These are phyloP conservation scores for Linnemannia hyalina DNA, from an alignment of 192 early-diverging fungal genomes.

Conservation along the genomic window DNA sequence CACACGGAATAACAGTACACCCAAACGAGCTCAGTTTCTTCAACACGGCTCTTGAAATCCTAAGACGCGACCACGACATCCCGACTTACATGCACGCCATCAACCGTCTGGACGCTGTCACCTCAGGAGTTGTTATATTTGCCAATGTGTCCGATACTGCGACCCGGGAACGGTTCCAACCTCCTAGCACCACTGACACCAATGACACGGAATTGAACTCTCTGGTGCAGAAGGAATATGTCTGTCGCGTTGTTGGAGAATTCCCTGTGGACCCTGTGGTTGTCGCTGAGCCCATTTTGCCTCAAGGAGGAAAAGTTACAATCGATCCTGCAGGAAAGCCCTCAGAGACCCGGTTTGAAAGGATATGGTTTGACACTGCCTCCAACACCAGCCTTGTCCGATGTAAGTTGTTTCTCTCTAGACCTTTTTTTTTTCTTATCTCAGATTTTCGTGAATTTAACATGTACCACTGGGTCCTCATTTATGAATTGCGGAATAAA, in stretches of 20 bases:
- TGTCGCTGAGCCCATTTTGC: slow-evolving; percentile 48
- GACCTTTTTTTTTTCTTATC: neutral
- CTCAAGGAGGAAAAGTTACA: slow-evolving; percentile 29
- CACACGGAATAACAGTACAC: slow-evolving; percentile 50
- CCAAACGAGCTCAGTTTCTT: slow-evolving; percentile 48
- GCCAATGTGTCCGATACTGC: slow-evolving; percentile 40
- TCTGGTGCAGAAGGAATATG: slow-evolving; percentile 41
- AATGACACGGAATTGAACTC: neutral
- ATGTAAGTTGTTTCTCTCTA: slow-evolving; percentile 15
- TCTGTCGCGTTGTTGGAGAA: slow-evolving; percentile 51
- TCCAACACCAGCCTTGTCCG: slow-evolving; percentile 40
- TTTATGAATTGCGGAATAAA: neutral
- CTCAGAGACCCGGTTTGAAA: slow-evolving; percentile 39
- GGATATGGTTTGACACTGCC: slow-evolving; percentile 35
- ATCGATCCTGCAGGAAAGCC: slow-evolving; percentile 40
- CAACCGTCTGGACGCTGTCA: slow-evolving; percentile 46
- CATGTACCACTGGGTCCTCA: too few species aligned
- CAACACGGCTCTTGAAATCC: slow-evolving; percentile 52
- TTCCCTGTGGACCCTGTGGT: slow-evolving; percentile 33
- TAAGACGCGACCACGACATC: slow-evolving; percentile 44
- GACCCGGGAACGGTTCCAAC: slow-evolving; percentile 41
- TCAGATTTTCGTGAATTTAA: neutral
- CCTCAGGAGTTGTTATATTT: slow-evolving; percentile 50
- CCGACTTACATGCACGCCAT: slow-evolving; percentile 51
- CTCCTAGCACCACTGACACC: neutral